Evolutionary conservation across 2,329 filamentous ascomycete species (phyloP), one percentile per base, ranked within the genome.

Genomic region (Verticillium longisporum): DNA sequence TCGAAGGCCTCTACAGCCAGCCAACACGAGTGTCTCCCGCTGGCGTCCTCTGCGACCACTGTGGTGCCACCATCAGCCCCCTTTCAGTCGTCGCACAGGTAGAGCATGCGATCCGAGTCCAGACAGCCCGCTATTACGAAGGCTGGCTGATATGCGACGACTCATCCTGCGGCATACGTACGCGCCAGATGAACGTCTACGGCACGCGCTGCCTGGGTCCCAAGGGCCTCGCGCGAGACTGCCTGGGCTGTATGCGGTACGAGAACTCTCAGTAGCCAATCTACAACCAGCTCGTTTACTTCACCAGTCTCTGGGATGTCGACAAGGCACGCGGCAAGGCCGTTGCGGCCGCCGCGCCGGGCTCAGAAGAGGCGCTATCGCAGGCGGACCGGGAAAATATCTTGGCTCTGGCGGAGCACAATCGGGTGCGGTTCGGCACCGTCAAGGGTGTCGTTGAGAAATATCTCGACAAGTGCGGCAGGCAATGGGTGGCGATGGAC

Each of bases 401-500:
- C 11, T 71, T 83, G 26, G 87, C 87, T 2, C 78, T 97, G 61
- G 92, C 87, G 4, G 90, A 93, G 71, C 87, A 92, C 73, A 99
- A 99, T 74, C 84, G 91, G 61, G 80, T 82, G 45, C 81, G 92
- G 63, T 98, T 98, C 72, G 84, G 76, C 11, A 91, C 90, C 0
- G 78, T 94, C 66, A 90, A 88, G 78, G 82, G 82, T 6, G 86
- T 92, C 14, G 91, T 97, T 5, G 91, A 94, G 66, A 86, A 79
- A 70, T 96, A 96, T 76, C 76, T 97, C 68, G 91, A 92, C 70
- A 95, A 94, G 78, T 96, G 92, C 74, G 93, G 93, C 32, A 81
- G 91, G 68, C 90, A 92, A 74, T 97, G 92, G 91, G 93, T 97
- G 59, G 89, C 91, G 67, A 97, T 97, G 93, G 92, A 95, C 74